phyloP scores from a whole-genome alignment of 1,139 yeast genomes.

The Debaryomyces coudertii region DNA sequence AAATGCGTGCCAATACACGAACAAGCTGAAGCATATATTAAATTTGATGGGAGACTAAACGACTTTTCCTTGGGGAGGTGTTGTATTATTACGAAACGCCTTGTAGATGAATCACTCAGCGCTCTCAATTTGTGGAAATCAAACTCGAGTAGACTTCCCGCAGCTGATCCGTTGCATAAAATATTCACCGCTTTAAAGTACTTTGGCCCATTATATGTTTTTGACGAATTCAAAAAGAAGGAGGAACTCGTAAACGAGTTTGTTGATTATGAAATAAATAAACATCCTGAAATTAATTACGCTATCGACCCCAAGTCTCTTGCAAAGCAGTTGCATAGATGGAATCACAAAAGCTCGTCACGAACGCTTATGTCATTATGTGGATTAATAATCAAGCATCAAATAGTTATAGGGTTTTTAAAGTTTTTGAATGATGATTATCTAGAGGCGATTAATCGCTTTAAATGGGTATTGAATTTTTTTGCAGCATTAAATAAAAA shows the following conservation, averaged over 20 bases:
- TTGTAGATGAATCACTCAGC: conserved; percentile 13
- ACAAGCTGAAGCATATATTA: conserved; percentile 25
- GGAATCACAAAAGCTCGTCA: conserved; percentile 14
- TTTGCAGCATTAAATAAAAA: conserved; percentile 14
- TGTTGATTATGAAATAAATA: conserved; percentile 17
- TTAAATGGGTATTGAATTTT: conserved; percentile 27
- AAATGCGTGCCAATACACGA: conserved; percentile 19
- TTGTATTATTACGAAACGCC: conserved; percentile 13
- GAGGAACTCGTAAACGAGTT: conserved; percentile 10
- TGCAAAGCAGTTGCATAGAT: conserved; percentile 17
- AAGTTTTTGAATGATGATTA: conserved; percentile 10
- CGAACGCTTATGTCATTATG: conserved; percentile 12
- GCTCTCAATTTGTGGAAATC: conserved; percentile 13
- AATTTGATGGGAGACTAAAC: conserved; percentile 18
- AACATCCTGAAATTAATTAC: conserved; percentile 22
- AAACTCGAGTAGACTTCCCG: conserved; percentile 1
- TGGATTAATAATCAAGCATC: conserved; percentile 19
- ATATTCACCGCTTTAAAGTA: conserved; percentile 21
- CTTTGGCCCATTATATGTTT: conserved; percentile 28
- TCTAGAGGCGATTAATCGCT: conserved; percentile 14
- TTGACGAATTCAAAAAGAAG: conserved; percentile 16
- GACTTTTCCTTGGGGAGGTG: conserved; percentile 23
- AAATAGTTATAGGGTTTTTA: conserved; percentile 20
- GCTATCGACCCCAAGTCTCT: conserved; percentile 17
- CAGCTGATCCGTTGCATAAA: conserved; percentile 14